Conservation (phyloP, 176 grass and related monocot genomes). For the Bothriochloa decipiens region DNA sequence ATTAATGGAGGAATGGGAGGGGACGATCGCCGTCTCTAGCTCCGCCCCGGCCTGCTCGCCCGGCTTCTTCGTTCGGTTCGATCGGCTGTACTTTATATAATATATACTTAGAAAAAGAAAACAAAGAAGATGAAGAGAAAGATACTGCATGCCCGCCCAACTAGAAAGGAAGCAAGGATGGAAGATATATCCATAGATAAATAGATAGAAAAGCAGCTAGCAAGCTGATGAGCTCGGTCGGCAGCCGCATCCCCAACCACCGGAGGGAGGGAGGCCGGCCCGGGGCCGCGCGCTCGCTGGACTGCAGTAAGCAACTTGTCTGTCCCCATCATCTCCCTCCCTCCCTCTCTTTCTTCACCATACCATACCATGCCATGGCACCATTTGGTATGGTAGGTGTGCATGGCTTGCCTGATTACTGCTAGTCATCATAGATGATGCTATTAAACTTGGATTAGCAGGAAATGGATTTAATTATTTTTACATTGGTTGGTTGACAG, state of each 20-base stretch:
- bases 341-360: background rate
- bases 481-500: background rate
- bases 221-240: background rate
- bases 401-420: conserved; percentile 15
- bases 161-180: background rate
- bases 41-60: background rate
- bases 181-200: background rate
- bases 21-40: background rate
- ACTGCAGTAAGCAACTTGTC: conserved; percentile 37
- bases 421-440: background rate
- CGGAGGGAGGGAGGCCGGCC: background rate
- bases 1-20: background rate
- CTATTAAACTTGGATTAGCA: conserved; percentile 6
- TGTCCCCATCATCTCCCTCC: conserved; percentile 18
- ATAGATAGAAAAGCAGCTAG: conserved; percentile 32
- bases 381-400: conserved; percentile 29
- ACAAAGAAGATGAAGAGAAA: background rate
- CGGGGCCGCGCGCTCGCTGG: conserved; percentile 26
- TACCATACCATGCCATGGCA: conserved; percentile 12
- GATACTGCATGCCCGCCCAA: conserved; percentile 22
- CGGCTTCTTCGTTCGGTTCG: background rate
- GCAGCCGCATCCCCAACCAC: conserved; percentile 36
- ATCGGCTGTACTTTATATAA: conserved; percentile 16
- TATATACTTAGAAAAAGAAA: background rate
- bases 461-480: background rate